Percentiles rank a stretch among this genome's conserved stretches.
Conservation (phyloP, 257 asterid species). For the Scutellaria minor region DNA sequence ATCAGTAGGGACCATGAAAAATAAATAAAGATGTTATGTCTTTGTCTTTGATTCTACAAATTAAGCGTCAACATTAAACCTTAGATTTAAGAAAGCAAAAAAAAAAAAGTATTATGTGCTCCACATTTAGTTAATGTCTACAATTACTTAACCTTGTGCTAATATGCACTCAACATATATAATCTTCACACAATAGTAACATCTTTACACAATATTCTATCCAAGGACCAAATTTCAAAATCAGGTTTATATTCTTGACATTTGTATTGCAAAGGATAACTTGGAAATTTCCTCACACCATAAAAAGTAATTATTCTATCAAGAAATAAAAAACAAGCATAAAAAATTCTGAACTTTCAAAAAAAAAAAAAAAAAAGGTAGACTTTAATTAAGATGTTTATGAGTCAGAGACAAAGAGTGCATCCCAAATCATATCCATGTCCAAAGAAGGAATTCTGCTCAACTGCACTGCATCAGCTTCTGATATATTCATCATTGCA, state of each 20-base stretch:
- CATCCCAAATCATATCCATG: conserved; percentile 93
- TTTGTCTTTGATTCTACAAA: no score
- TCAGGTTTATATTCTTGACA: background rate
- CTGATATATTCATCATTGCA: conserved; percentile 28
- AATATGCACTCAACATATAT: no score
- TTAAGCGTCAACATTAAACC: no score
- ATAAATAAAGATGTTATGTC: no score
- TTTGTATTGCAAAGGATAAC: background rate
- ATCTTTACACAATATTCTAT: background rate
- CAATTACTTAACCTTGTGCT: no score
- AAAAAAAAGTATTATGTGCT: no score
- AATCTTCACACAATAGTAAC: no score
- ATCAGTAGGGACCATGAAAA: no score
- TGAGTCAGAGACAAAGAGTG: conserved; percentile 64
- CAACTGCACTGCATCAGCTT: conserved; percentile 58
- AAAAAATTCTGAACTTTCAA: background rate
- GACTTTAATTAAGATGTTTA: conserved; percentile 29
- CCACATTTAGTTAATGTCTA: no score
- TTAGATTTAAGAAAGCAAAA: no score
- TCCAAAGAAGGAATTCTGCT: conserved; percentile 87
- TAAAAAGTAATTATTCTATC: conserved; percentile 1
- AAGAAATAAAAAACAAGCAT: conserved; percentile 31
- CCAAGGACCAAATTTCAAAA: background rate
- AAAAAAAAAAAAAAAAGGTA: background rate
- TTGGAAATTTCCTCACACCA: conserved; percentile 15